phyloP scores from a whole-genome alignment of 805 yeast genomes.

The Millerozyma acaciae region DNA sequence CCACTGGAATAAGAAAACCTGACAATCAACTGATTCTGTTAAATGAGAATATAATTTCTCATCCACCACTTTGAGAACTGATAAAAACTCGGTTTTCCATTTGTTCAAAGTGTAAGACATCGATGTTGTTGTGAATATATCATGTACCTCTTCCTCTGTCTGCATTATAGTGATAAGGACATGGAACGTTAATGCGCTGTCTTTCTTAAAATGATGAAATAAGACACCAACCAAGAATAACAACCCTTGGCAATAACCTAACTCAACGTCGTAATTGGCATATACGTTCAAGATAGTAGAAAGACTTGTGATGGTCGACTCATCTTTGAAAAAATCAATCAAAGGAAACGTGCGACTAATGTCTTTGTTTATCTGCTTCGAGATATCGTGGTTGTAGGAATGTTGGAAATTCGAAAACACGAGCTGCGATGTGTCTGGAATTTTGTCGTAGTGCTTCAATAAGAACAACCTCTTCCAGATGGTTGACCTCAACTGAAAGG shows the following conservation, averaged over 20 bases:
- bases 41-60: slow-evolving; percentile 44
- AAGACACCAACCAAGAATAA: slow-evolving; percentile 61
- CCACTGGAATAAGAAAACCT: slow-evolving; percentile 60
- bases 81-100: slow-evolving; percentile 50
- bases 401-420: slow-evolving; percentile 40
- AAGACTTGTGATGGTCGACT: slow-evolving; percentile 41
- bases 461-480: slow-evolving; percentile 42
- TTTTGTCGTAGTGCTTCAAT: slow-evolving; percentile 22
- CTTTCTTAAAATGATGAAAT: slow-evolving; percentile 34
- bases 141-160: slow-evolving; percentile 47
- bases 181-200: slow-evolving; percentile 42
- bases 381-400: slow-evolving; percentile 35
- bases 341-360: slow-evolving; percentile 58
- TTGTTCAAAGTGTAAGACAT: slow-evolving; percentile 52
- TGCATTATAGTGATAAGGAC: slow-evolving; percentile 57
- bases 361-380: slow-evolving; percentile 51
- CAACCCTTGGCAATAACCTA: slow-evolving; percentile 68
- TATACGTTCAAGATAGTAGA: slow-evolving; percentile 58
- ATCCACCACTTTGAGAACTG: slow-evolving; percentile 37
- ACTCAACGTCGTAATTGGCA: slow-evolving; percentile 59
- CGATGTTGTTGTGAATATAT: slow-evolving; percentile 45
- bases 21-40: slow-evolving; percentile 36
- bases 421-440: slow-evolving; percentile 32
- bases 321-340: slow-evolving; percentile 43
- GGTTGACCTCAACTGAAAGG: slow-evolving; percentile 39